These are phyloP conservation scores for Aspergillus biplanus DNA, from an alignment of 495 filamentous ascomycete genomes.

Conservation along the genomic window DNA sequence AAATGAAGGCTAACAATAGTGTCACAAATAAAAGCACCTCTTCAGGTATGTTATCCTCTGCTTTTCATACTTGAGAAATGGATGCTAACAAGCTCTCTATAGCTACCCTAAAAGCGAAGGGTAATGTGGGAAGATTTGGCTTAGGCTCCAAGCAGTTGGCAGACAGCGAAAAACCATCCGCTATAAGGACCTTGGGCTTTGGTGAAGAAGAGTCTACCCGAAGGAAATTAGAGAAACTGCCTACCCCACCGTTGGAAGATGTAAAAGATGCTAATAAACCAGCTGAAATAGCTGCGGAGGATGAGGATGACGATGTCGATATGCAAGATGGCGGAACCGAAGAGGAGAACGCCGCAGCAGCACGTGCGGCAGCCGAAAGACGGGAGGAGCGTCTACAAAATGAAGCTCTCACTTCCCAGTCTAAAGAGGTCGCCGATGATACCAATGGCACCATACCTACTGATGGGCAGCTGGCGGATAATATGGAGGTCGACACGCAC, in stretches of 20 bases:
- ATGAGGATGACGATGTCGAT: constrained; percentile 75
- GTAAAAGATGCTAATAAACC: constrained; percentile 61
- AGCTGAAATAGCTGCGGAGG: constrained; percentile 60
- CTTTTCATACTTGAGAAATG: background rate
- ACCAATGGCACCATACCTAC: constrained; percentile 41
- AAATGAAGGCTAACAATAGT: constrained; percentile 56
- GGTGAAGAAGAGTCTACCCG: constrained; percentile 84
- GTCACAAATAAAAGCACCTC: constrained; percentile 51
- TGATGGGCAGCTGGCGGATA: constrained; percentile 39
- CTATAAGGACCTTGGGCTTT: constrained; percentile 78
- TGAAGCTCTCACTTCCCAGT: constrained; percentile 36
- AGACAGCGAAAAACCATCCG: constrained; percentile 67
- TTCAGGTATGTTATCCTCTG: constrained; percentile 36
- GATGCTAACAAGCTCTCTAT: constrained; percentile 24
- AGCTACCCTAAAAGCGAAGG: constrained; percentile 57
- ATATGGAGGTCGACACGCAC: constrained; percentile 42
- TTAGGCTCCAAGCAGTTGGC: constrained; percentile 65
- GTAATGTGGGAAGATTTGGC: constrained; percentile 83
- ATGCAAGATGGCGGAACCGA: constrained; percentile 78
- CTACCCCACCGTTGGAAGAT: constrained; percentile 69
- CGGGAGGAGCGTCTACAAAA: constrained; percentile 70
- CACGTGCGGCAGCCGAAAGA: constrained; percentile 76
- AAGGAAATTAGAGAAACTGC: constrained; percentile 86
- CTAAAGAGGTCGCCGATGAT: constrained; percentile 32
- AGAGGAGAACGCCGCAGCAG: constrained; percentile 84